Base-by-base conservation (phyloP, 2,329 filamentous ascomycete species). In the Calycina herbarum region DNA sequence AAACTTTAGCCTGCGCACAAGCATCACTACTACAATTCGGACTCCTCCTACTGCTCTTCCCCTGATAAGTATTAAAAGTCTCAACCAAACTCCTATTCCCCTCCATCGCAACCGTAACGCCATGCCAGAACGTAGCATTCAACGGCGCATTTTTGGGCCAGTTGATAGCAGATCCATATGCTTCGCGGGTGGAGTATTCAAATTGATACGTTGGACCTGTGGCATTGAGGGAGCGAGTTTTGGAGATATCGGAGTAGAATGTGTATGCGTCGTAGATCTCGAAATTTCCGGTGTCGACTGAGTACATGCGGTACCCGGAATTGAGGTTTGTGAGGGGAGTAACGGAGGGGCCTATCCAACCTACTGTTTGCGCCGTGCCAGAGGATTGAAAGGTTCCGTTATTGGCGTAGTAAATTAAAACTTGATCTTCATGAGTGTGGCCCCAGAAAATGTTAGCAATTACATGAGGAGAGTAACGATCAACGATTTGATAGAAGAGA, bases 101-200 rank as follows among this genome's bases (percentile, higher is more conserved):
- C 71, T 84, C 82, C 83, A 86, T 86, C 0, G 81, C 82, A 69
- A 85, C 83, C 0, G 84, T 86, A 4, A 86, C 82, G 13, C 74
- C 75, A 66, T 87, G 84, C 85, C 85, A 87, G 73, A 86, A 87
- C 0, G 83, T 86, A 0, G 82, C 83, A 67, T 87, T 86, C 45
- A 87, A 74, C 2, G 85, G 85, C 0, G 81, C 83, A 57, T 78
- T 71, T 1, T 66, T 69, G 2, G 82, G 79, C 82, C 83, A 85
- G 2, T 70, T 72, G 1, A 79, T 78, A 0, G 78, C 77, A 2
- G 74, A 68, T 0, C 79, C 81, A 64, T 85, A 85, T 0, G 80
- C 77, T 2, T 83, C 79, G 3, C 83, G 78, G 0, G 83, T 83
- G 0, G 80, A 82, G 70, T 85, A 85, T 65, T 85, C 83, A 62